Conservation (phyloP, 768 basidiomycete species). For the Rhizopogon vinicolor region DNA sequence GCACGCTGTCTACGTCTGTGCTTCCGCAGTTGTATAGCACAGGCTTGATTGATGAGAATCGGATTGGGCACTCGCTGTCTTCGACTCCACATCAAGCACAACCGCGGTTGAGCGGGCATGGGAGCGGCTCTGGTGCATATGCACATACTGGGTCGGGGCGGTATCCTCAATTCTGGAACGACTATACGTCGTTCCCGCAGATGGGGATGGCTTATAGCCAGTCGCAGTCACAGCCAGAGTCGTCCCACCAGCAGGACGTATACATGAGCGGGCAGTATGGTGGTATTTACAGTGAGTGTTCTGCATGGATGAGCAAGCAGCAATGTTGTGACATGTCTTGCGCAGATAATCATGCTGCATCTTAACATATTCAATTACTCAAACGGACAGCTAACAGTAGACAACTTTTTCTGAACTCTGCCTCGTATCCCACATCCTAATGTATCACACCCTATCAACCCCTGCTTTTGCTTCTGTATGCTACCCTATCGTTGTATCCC, state of each 20-base stretch:
- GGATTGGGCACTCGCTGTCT: slow-evolving; percentile 11
- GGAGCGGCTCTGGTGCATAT: slow-evolving; percentile 12
- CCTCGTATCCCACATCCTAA: not conserved
- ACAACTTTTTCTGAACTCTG: not conserved
- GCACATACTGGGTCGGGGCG: slow-evolving; percentile 21
- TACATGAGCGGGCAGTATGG: slow-evolving; percentile 22
- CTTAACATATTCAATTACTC: not conserved
- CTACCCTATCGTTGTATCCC: not conserved
- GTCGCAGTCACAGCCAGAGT: slow-evolving; percentile 3
- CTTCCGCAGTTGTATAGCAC: slow-evolving; percentile 75
- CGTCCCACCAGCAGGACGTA: slow-evolving; percentile 14
- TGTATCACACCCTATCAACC: not conserved
- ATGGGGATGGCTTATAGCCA: slow-evolving; percentile 37
- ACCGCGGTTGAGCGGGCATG: slow-evolving; percentile 12
- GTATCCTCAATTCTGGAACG: slow-evolving; percentile 53
- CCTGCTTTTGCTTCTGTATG: not conserved
- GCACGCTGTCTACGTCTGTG: slow-evolving; percentile 63
- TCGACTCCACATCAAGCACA: slow-evolving; percentile 14
- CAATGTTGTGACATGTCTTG: not conserved
- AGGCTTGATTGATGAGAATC: slow-evolving; percentile 54
- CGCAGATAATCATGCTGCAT: slow-evolving; percentile 2
- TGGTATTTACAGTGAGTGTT: slow-evolving; percentile 23
- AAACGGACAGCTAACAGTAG: not conserved
- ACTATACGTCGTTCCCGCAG: slow-evolving; percentile 49
- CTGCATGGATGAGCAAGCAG: not conserved